Evolutionary conservation across 2,329 filamentous ascomycete genomes (phyloP).

Genomic region (Talaromyces sp.): DNA sequence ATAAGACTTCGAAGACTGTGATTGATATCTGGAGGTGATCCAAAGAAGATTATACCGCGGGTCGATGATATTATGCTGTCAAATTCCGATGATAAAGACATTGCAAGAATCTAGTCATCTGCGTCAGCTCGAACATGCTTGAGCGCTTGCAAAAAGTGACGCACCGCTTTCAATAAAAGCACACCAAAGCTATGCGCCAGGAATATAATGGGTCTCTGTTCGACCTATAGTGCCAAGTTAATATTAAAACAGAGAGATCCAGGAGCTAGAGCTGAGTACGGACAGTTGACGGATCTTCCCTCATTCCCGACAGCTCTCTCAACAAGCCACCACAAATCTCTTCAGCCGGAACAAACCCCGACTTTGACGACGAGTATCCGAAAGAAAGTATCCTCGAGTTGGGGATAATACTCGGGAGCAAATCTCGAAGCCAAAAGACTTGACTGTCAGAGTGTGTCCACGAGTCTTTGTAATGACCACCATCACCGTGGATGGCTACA

Average conservation of each 20-base stretch:
- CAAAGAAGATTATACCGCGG: slow-evolving; percentile 13
- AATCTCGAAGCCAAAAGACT: slow-evolving; percentile 26
- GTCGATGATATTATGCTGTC: not conserved
- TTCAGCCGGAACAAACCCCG: not conserved
- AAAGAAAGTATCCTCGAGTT: slow-evolving; percentile 23
- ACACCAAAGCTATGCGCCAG: slow-evolving; percentile 20
- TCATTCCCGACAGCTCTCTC: slow-evolving; percentile 6
- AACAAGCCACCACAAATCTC: slow-evolving; percentile 3
- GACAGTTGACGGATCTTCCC: not conserved
- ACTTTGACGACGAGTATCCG: slow-evolving; percentile 20
- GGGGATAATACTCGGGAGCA: slow-evolving; percentile 20
- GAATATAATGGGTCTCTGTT: slow-evolving; percentile 9
- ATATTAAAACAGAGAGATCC: not conserved
- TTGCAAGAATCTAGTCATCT: not conserved
- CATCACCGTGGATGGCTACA: slow-evolving; percentile 27
- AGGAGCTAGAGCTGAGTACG: not conserved
- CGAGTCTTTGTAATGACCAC: slow-evolving; percentile 21
- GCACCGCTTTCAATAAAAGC: slow-evolving; percentile 15
- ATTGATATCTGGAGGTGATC: slow-evolving; percentile 13
- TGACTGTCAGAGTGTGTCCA: slow-evolving; percentile 26
- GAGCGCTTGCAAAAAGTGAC: not conserved
- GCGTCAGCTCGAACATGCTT: not conserved
- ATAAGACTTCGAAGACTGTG: slow-evolving; percentile 2
- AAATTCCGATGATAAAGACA: not conserved
- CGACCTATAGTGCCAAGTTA: slow-evolving; percentile 1